phyloP scores from a whole-genome alignment of 176 grass and related monocot species.

The Cenchrus americanus region DNA sequence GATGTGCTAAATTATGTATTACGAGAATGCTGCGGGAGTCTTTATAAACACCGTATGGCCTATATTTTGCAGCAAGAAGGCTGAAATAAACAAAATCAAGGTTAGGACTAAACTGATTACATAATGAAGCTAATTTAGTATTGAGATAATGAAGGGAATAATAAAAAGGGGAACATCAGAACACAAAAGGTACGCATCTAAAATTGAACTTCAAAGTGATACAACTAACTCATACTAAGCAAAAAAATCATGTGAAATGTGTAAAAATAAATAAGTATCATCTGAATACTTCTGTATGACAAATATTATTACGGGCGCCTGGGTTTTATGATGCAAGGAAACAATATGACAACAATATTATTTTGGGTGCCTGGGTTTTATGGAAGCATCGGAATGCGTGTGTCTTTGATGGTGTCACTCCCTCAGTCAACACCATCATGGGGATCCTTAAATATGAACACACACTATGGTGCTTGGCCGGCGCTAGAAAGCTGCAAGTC shows the following conservation, averaged over 20 bases:
- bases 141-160: not conserved
- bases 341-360: too few species aligned
- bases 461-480: too few species aligned
- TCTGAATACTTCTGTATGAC: not conserved
- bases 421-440: too few species aligned
- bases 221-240: slow-evolving; percentile 4
- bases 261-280: slow-evolving; percentile 16
- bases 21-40: slow-evolving; percentile 84
- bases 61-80: slow-evolving; percentile 90
- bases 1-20: slow-evolving; percentile 97
- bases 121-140: slow-evolving; percentile 39
- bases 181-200: not conserved
- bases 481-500: too few species aligned
- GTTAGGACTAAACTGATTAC: slow-evolving; percentile 30
- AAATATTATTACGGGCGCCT: not conserved
- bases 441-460: too few species aligned
- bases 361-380: too few species aligned
- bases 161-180: not conserved
- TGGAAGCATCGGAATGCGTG: too few species aligned
- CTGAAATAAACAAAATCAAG: slow-evolving; percentile 42
- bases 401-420: too few species aligned
- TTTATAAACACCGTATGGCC: slow-evolving; percentile 92
- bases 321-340: too few species aligned
- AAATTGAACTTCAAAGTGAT: not conserved
- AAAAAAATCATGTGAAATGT: slow-evolving; percentile 18